Conservation (phyloP, 192 early-diverging fungal species). For the Geranomyces variabilis region DNA sequence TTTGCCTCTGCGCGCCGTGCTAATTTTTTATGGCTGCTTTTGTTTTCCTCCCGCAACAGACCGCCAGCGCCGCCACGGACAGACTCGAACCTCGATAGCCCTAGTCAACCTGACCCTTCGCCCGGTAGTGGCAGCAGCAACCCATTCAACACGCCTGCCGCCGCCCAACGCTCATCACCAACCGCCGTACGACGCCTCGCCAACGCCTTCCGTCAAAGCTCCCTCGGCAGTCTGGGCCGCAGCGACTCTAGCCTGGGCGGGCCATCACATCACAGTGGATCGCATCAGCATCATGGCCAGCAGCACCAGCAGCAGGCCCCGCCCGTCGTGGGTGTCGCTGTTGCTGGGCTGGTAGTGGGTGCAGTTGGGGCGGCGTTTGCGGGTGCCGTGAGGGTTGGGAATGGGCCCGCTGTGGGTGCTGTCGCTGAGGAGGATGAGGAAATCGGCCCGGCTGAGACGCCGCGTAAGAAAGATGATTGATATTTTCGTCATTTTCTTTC, state of each 20-base stretch:
- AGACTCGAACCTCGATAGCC: conserved; percentile 4
- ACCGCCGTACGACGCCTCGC: conserved; percentile 17
- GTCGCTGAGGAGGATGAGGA: too few relatives aligned
- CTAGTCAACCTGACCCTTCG: neutral
- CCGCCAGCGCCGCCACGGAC: conserved; percentile 27
- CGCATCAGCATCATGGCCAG: neutral
- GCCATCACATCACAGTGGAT: neutral
- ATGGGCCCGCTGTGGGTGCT: neutral
- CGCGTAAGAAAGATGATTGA: too few relatives aligned
- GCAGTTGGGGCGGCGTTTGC: conserved; percentile 19
- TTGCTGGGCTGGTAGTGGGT: conserved; percentile 19
- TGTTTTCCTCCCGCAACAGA: conserved; percentile 2
- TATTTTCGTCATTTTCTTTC: too few relatives aligned
- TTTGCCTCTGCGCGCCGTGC: neutral
- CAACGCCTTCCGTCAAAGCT: conserved; percentile 1
- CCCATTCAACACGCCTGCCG: neutral
- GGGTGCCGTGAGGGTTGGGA: conserved; percentile 15
- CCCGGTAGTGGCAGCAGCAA: neutral
- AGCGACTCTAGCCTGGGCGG: neutral
- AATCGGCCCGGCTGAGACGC: too few relatives aligned
- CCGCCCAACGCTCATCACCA: neutral
- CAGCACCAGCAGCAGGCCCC: neutral
- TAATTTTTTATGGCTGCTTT: neutral
- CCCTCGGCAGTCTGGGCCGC: neutral
- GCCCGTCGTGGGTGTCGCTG: conserved; percentile 11